phyloP scores from a whole-genome alignment of 2,329 filamentous ascomycete genomes.

The Stemphylium lycopersici region DNA sequence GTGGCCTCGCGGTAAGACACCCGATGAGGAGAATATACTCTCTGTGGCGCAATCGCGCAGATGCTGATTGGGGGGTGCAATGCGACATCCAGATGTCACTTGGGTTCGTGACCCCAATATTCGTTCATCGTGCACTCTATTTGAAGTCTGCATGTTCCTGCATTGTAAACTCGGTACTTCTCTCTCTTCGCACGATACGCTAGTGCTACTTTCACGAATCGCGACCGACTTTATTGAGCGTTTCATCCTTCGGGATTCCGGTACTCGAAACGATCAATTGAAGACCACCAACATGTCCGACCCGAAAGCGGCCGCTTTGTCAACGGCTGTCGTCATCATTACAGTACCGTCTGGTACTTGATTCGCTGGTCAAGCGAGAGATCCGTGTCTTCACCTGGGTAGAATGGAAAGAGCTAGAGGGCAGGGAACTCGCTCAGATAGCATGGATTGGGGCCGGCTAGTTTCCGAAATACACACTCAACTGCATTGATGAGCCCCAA shows the following conservation, averaged over 20 bases:
- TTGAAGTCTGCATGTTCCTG: not conserved
- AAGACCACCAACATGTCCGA: slow-evolving; percentile 11
- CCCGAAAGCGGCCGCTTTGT: slow-evolving; percentile 26
- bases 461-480: not conserved
- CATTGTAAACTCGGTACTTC: too few species aligned
- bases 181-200: not conserved
- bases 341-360: slow-evolving; percentile 18
- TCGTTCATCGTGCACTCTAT: not conserved
- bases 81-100: not conserved
- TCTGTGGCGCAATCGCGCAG: slow-evolving; percentile 8
- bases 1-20: slow-evolving; percentile 20
- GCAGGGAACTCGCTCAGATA: too few species aligned
- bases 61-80: slow-evolving; percentile 1
- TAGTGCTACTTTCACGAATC: not conserved
- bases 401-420: too few species aligned
- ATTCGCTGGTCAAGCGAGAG: not conserved
- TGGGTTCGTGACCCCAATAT: not conserved
- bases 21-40: slow-evolving; percentile 14
- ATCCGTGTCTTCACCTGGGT: not conserved
- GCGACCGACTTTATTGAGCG: not conserved
- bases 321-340: slow-evolving; percentile 26
- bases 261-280: not conserved
- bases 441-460: too few species aligned
- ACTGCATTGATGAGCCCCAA: not conserved
- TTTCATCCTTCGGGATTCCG: not conserved